Base-by-base conservation (phyloP, 768 basidiomycete species). In the Pleurotus citrinopileatus region DNA sequence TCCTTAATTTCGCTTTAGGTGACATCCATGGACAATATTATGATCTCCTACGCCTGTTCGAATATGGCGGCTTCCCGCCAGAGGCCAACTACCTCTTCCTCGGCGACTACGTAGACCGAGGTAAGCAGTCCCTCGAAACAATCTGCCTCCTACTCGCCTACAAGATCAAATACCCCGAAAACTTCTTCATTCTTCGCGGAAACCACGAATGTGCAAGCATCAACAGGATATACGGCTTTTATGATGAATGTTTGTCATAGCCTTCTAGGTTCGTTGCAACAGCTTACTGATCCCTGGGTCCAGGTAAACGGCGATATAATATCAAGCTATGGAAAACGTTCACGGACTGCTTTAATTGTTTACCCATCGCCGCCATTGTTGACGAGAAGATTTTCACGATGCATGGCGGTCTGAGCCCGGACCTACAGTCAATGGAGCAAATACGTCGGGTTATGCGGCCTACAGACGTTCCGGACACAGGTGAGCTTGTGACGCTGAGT, bases 261-360 rank as follows among this genome's bases (percentile, higher is more conserved):
- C 40, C 19, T 27, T 52, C 47, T 45, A 50, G 13, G 45, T 23
- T 8, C 43, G 27, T 55, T 2, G 37, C 59, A 56, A 27, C 38
- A 51, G 20, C n/a, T 45, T 47, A 37, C 55, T 45, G 20, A 28
- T 59, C 48, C 36, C 52, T 44, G 17, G 26, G 34, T 13, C 28
- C 67, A 98, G 96, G 96, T 82, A 99, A 99, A 80, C 93, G 96
- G 70, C 87, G 96, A 68, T 98, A 98, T 82, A 99, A 98, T 80
- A 99, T 99, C 83, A 99, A 99, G 73, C 81, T 98, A 68, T 99
- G 96, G 96, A 99, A 99, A 82, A 99, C 96, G 29, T 99, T 99
- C 73, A 99, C 96, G 56, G 96, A 99, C 70, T 98, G 96, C 76
- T 99, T 99, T 83, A 99, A 99, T 77, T 98, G 96, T 70, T 78